Evolutionary conservation across 2,329 filamentous ascomycete species (phyloP).

Genomic region (Claviceps pazoutovae): DNA sequence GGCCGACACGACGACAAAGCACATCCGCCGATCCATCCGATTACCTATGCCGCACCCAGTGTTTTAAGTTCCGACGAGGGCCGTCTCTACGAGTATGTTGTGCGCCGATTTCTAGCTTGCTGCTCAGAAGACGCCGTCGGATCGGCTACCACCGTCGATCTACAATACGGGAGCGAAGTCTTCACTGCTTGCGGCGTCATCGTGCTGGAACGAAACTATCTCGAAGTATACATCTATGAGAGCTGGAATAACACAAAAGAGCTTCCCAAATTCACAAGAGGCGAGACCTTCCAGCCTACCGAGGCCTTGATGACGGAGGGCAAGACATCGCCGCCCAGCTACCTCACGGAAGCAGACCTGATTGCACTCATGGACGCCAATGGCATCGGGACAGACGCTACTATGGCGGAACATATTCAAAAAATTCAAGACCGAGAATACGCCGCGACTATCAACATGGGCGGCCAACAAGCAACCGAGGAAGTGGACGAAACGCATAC

Average conservation of each 20-base stretch:
- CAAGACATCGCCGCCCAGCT: constrained; percentile 72
- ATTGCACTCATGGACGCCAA: constrained; percentile 98
- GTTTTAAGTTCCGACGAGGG: constrained; percentile 54
- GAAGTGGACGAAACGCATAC: constrained; percentile 23
- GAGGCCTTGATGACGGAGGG: constrained; percentile 84
- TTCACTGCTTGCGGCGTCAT: constrained; percentile 76
- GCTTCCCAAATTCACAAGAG: constrained; percentile 63
- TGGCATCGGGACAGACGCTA: constrained; percentile 94
- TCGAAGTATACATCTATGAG: constrained; percentile 92
- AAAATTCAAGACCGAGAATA: constrained; percentile 90
- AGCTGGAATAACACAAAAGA: constrained; percentile 84
- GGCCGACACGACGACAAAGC: constrained; percentile 91
- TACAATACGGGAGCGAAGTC: constrained; percentile 67
- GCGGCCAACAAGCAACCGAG: constrained; percentile 20
- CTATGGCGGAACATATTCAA: constrained; percentile 96
- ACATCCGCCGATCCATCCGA: constrained; percentile 91
- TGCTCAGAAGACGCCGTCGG: constrained; percentile 91
- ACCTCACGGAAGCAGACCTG: constrained; percentile 87
- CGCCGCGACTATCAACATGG: constrained; percentile 48
- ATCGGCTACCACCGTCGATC: constrained; percentile 69
- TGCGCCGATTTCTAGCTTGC: constrained; percentile 82
- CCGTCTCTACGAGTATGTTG: constrained; percentile 83
- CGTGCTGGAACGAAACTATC: constrained; percentile 79
- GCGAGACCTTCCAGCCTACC: constrained; percentile 73
- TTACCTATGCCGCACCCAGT: constrained; percentile 61